These are phyloP conservation scores for Amyloporia xantha DNA, from an alignment of 768 basidiomycete species.

Conservation along the genomic window DNA sequence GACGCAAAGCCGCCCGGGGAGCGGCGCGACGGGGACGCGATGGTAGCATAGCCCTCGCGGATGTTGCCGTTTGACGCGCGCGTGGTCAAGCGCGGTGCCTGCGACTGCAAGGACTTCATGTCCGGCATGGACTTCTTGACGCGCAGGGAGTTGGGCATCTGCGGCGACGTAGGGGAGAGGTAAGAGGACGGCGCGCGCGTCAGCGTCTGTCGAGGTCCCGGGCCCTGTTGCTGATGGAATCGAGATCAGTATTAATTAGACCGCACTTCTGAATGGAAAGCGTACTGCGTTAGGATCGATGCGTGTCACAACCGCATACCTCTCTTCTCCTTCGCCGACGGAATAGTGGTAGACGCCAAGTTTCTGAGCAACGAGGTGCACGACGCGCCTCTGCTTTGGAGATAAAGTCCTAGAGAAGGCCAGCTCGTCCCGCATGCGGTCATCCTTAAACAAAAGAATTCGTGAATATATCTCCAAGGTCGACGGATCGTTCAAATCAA, in stretches of 20 bases:
- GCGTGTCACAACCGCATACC: constrained; percentile 91
- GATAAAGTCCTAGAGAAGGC: constrained; percentile 87
- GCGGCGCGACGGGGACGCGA: constrained; percentile 76
- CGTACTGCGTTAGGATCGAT: constrained; percentile 78
- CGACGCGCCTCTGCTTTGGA: constrained; percentile 83
- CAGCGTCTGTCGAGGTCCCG: constrained; percentile 58
- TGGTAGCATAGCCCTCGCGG: constrained; percentile 79
- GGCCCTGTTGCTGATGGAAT: constrained; percentile 34
- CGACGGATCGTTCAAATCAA: constrained; percentile 93
- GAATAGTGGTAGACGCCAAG: constrained; percentile 93
- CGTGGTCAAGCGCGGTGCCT: constrained; percentile 70
- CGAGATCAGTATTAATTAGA: background rate
- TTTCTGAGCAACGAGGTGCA: constrained; percentile 95
- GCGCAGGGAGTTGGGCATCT: constrained; percentile 52
- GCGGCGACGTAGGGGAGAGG: constrained; percentile 47
- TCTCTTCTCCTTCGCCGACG: constrained; percentile 86
- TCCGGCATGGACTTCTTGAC: constrained; percentile 99
- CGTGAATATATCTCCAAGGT: constrained; percentile 97
- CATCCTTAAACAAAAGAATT: constrained; percentile 95
- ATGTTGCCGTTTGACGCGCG: constrained; percentile 88
- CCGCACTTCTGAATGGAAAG: constrained; percentile 9
- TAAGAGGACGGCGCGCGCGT: constrained; percentile 81
- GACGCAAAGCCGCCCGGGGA: constrained; percentile 64
- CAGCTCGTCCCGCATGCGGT: constrained; percentile 93
- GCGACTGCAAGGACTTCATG: constrained; percentile 79